Conservation (phyloP, 331 rosid genomes). For the Erythrophleum ivorense region DNA sequence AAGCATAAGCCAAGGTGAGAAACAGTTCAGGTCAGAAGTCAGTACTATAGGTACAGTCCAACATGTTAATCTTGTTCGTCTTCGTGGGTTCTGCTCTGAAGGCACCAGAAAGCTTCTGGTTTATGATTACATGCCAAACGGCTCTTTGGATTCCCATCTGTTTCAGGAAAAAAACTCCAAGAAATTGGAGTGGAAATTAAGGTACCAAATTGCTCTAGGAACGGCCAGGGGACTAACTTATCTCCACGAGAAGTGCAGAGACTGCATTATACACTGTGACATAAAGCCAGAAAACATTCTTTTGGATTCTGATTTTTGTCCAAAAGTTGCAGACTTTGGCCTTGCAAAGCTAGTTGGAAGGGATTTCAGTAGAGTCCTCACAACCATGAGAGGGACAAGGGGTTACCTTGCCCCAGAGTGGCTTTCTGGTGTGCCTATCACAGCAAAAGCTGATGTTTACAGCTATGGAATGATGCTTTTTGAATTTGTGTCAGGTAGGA, state of each 20-base stretch:
- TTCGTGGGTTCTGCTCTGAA: constrained; percentile 91
- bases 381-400: constrained; percentile 89
- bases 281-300: constrained; percentile 91
- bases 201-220: constrained; percentile 85
- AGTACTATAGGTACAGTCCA: constrained; percentile 87
- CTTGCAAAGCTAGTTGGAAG: constrained; percentile 86
- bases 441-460: constrained; percentile 84
- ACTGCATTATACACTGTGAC: constrained; percentile 90
- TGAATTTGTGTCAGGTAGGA: constrained; percentile 59
- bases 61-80: constrained; percentile 88
- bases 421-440: constrained; percentile 69
- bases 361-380: constrained; percentile 83
- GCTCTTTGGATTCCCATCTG: constrained; percentile 68
- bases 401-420: constrained; percentile 94
- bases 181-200: constrained; percentile 69
- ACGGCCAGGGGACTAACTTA: constrained; percentile 84
- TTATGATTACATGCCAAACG: constrained; percentile 84
- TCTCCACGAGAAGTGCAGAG: constrained; percentile 91
- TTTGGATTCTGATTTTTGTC: constrained; percentile 63
- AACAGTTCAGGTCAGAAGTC: constrained; percentile 86
- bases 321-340: constrained; percentile 87
- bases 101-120: constrained; percentile 71
- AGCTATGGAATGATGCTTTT: constrained; percentile 92
- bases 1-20: constrained; percentile 89
- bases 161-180: constrained; percentile 44